phyloP scores from a whole-genome alignment of 176 grass and related monocot genomes.

The Pharus latifolius region DNA sequence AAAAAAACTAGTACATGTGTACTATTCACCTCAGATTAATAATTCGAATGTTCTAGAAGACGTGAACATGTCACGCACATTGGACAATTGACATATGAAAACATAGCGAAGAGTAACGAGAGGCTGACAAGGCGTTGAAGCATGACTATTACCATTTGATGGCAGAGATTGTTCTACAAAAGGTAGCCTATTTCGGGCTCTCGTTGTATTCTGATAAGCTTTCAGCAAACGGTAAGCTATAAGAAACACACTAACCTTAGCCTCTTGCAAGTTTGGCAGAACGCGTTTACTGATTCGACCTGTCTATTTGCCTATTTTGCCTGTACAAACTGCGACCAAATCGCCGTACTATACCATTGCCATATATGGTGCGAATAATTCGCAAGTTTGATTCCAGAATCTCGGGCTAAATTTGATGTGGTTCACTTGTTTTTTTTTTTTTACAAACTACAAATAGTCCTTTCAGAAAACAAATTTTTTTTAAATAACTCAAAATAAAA shows the following conservation, averaged over 20 bases:
- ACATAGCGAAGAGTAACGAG: too few species aligned
- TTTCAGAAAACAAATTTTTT: too few species aligned
- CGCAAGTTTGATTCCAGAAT: not conserved
- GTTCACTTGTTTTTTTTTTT: too few species aligned
- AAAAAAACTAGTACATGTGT: too few species aligned
- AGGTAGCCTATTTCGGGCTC: too few species aligned
- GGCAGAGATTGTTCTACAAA: not conserved
- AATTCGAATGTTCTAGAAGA: not conserved
- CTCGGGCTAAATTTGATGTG: not conserved
- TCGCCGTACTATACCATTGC: not conserved
- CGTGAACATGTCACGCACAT: constrained; percentile 4
- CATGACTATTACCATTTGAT: too few species aligned
- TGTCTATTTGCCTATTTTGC: not conserved
- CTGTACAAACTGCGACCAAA: not conserved
- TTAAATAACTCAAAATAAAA: too few species aligned
- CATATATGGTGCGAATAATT: not conserved
- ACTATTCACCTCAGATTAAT: too few species aligned
- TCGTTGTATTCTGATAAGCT: not conserved
- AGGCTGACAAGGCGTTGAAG: not conserved
- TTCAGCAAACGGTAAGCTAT: not conserved
- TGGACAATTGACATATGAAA: too few species aligned
- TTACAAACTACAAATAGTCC: too few species aligned
- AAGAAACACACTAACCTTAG: not conserved
- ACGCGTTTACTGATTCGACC: not conserved
- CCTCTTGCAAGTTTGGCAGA: not conserved